Evolutionary conservation across 768 basidiomycete genomes (phyloP).

Genomic region (Hygrocybe coccinea): DNA sequence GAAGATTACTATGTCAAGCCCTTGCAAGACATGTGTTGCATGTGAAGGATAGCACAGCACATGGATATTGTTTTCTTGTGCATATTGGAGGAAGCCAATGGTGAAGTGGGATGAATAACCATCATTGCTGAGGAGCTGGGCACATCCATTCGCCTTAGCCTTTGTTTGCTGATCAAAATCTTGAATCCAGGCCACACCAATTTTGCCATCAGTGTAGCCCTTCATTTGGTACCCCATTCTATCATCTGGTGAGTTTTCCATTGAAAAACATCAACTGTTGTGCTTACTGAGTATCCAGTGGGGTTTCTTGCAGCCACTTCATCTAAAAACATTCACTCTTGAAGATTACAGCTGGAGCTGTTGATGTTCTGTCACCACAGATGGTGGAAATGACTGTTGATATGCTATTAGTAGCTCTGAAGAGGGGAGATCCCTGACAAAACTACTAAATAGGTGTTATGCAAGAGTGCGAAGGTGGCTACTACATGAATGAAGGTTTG

Average conservation of each 20-base stretch:
- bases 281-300: conserved; percentile 34
- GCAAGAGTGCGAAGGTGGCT: too few species aligned
- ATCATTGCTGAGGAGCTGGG: conserved; percentile 32
- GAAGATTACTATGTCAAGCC: conserved; percentile 17
- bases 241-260: conserved; percentile 14
- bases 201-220: conserved; percentile 23
- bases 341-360: conserved; percentile 36
- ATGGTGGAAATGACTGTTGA: conserved; percentile 33
- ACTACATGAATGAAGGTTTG: too few species aligned
- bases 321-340: conserved; percentile 33
- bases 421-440: too few species aligned
- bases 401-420: too few species aligned
- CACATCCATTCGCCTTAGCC: conserved; percentile 16
- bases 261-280: not conserved
- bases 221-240: conserved; percentile 9
- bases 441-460: too few species aligned
- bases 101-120: conserved; percentile 35
- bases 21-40: conserved; percentile 20
- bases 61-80: conserved; percentile 22
- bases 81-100: conserved; percentile 24
- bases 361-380: conserved; percentile 34
- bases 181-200: conserved; percentile 24
- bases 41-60: conserved; percentile 31
- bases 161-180: conserved; percentile 24
- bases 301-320: conserved; percentile 39